These are phyloP conservation scores for Hydnum rufescens DNA, from an alignment of 768 basidiomycete species.

Conservation along the genomic window DNA sequence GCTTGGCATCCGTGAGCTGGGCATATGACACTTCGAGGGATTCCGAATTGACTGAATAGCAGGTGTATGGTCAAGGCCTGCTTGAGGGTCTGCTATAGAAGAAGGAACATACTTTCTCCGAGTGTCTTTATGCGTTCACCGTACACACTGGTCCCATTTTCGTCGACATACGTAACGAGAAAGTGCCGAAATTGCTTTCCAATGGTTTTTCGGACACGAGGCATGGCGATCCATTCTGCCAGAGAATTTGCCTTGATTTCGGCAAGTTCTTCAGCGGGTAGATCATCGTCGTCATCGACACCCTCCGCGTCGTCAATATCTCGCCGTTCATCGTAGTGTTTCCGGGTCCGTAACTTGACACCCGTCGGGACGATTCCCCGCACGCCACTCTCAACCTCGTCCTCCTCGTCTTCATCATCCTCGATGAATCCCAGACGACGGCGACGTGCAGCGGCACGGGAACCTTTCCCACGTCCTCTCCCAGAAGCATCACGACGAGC, in stretches of 20 bases:
- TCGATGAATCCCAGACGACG: slow-evolving; percentile 78
- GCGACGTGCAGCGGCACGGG: slow-evolving; percentile 55
- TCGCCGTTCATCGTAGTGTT: slow-evolving; percentile 84
- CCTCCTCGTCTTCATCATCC: slow-evolving; percentile 58
- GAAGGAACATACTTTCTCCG: slow-evolving; percentile 58
- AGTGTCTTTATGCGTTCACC: slow-evolving; percentile 83
- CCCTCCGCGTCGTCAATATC: slow-evolving; percentile 85
- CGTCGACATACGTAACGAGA: slow-evolving; percentile 89
- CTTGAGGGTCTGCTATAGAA: not conserved
- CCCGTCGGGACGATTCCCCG: slow-evolving; percentile 27
- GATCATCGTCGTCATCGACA: slow-evolving; percentile 77
- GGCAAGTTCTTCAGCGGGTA: slow-evolving; percentile 86
- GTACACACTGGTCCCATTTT: slow-evolving; percentile 78
- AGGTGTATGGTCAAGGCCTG: slow-evolving; percentile 7
- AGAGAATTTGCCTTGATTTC: slow-evolving; percentile 97
- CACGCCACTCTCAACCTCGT: slow-evolving; percentile 29
- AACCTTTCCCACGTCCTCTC: slow-evolving; percentile 46
- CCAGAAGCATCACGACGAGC: slow-evolving; percentile 74
- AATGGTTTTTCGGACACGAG: slow-evolving; percentile 77
- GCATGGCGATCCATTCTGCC: slow-evolving; percentile 91
- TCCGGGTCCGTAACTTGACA: slow-evolving; percentile 65
- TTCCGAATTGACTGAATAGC: slow-evolving; percentile 67
- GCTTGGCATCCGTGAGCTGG: slow-evolving; percentile 82
- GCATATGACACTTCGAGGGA: slow-evolving; percentile 94
- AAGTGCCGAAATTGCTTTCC: slow-evolving; percentile 87